These are phyloP conservation scores for Solanum neorickii DNA, from an alignment of 257 asterid genomes.

Conservation along the genomic window DNA sequence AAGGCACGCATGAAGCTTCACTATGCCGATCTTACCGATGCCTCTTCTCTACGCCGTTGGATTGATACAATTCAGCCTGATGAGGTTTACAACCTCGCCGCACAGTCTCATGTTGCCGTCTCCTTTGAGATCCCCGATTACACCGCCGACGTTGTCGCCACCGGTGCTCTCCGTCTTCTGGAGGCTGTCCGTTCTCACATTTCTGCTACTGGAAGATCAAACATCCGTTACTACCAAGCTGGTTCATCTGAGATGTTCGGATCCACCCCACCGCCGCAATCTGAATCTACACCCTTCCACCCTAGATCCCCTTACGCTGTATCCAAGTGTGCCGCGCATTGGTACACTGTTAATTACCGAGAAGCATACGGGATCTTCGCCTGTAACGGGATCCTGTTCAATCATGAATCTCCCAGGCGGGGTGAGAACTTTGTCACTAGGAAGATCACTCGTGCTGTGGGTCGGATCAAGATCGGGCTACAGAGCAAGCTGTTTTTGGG, in stretches of 20 bases:
- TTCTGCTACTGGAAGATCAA: slow-evolving; percentile 62
- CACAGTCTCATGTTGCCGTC: slow-evolving; percentile 95
- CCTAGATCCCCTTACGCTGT: slow-evolving; percentile 95
- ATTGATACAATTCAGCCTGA: slow-evolving; percentile 75
- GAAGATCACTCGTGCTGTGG: slow-evolving; percentile 94
- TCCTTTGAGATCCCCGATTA: slow-evolving; percentile 97
- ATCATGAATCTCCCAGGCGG: slow-evolving; percentile 83
- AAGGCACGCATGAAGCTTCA: slow-evolving; percentile 93
- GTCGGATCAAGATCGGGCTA: slow-evolving; percentile 81
- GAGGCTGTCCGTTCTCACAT: slow-evolving; percentile 91
- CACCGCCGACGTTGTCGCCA: slow-evolving; percentile 95
- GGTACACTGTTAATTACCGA: slow-evolving; percentile 94
- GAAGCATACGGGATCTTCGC: slow-evolving; percentile 87
- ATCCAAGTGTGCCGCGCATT: slow-evolving; percentile 85
- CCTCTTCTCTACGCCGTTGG: slow-evolving; percentile 97
- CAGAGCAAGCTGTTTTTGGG: slow-evolving; percentile 86
- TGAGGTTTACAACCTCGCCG: slow-evolving; percentile 97
- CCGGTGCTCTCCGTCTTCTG: slow-evolving; percentile 89
- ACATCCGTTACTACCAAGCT: slow-evolving; percentile 76
- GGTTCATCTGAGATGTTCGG: slow-evolving; percentile 99
- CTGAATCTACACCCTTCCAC: slow-evolving; percentile 67
- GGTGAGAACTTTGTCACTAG: slow-evolving; percentile 97
- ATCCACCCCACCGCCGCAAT: slow-evolving; percentile 91
- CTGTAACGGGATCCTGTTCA: slow-evolving; percentile 87
- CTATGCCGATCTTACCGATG: slow-evolving; percentile 91